These are phyloP conservation scores for Rosa lucieae DNA, from an alignment of 306 rosid species.

Conservation along the genomic window DNA sequence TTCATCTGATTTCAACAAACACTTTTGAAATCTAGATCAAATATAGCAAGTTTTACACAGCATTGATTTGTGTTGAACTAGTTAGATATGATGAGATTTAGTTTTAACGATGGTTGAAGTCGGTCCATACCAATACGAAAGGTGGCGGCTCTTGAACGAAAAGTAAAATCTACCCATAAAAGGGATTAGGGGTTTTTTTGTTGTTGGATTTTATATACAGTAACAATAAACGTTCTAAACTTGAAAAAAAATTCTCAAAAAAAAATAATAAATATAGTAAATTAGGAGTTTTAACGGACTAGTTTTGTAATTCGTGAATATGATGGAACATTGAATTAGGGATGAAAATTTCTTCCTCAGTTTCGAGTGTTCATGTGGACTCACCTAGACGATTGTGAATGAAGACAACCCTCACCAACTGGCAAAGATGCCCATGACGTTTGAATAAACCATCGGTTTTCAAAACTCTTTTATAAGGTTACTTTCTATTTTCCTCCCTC, in stretches of 20 bases:
- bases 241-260: no score
- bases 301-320: background rate
- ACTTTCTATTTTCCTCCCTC: background rate
- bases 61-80: background rate
- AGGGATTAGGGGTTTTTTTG: no score
- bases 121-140: background rate
- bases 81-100: background rate
- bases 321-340: background rate
- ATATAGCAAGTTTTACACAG: background rate
- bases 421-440: background rate
- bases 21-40: background rate
- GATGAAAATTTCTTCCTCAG: background rate
- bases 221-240: no score
- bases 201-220: no score
- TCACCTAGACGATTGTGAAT: background rate
- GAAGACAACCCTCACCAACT: background rate
- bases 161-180: no score
- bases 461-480: background rate
- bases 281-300: no score
- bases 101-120: background rate
- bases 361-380: background rate
- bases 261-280: no score
- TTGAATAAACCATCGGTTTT: background rate
- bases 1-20: background rate
- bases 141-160: no score